phyloP scores from a whole-genome alignment of 139 green algal genomes.

The Pleodorina starrii region DNA sequence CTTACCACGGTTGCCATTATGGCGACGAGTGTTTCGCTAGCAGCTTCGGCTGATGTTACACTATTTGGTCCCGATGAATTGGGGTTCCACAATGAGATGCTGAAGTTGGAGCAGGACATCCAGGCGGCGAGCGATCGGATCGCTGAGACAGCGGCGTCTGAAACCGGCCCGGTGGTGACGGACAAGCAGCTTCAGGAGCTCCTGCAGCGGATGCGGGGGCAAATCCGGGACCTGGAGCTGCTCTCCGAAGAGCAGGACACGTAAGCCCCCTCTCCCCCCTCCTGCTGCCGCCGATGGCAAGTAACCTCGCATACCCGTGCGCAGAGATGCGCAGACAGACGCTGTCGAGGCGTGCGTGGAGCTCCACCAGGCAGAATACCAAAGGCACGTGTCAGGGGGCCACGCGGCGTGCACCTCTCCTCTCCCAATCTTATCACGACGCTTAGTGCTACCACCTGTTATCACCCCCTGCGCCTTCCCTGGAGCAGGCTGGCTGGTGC shows the following conservation, averaged over 20 bases:
- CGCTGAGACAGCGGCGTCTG: not conserved
- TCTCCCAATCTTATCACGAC: not conserved
- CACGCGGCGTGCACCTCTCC: too few species aligned
- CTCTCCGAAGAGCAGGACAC: conserved; percentile 86
- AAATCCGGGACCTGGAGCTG: conserved; percentile 76
- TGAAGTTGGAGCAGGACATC: conserved; percentile 20
- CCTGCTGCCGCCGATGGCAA: not conserved
- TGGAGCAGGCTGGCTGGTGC: conserved; percentile 12
- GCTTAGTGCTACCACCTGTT: too few species aligned
- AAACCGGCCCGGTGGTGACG: not conserved
- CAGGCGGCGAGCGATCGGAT: conserved; percentile 20
- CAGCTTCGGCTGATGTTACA: not conserved
- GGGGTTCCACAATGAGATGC: not conserved
- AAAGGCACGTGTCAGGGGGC: conserved; percentile 57
- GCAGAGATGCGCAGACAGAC: conserved; percentile 73
- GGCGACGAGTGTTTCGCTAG: not conserved
- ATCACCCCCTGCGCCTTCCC: too few species aligned
- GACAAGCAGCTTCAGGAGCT: conserved; percentile 57
- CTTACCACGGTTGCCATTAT: too few species aligned
- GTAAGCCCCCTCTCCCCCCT: conserved; percentile 49
- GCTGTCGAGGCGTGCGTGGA: conserved; percentile 58
- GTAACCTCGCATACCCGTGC: not conserved
- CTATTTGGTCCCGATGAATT: conserved; percentile 14
- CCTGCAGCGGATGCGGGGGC: conserved; percentile 56
- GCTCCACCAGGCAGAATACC: conserved; percentile 72